Evolutionary conservation across 768 basidiomycete species (phyloP), one percentile per base, ranked within the genome.

Genomic region (Termitomyces sp.): DNA sequence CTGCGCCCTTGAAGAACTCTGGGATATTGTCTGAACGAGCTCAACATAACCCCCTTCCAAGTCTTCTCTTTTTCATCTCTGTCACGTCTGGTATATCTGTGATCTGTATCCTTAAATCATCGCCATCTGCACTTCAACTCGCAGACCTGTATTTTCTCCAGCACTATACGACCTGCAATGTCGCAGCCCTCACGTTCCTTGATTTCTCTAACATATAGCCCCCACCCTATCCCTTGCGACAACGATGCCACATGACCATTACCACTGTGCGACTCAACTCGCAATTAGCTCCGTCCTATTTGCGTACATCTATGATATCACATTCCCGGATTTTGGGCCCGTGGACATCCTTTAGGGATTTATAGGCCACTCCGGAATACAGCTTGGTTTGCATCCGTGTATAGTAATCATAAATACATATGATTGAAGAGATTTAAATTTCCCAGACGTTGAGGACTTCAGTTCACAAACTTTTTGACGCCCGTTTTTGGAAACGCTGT

Each of bases 1-100:
- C 68, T 93, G 92, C 66, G 87, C 90, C 4, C 75, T 96, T 54
- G 95, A 98, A 75, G 95, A 98, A 60, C 80, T 97, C 52, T 96
- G 94, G 94, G 92, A 94, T 69, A 86, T 97, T 66, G 81, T 94
- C 54, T 94, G 75, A 77, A 52, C 26, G 57, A 28, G 28, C 41
- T 51, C 47, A 54, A 47, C 33, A 50, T 49, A 12, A 59, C 34
- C 59, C 51, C 45, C 56, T n/a, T 39, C 13, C 24, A 26, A 28
- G 26, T 18, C 29, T 29, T 29, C 6, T 6, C 29, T 29, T 29
- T 26, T 56, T 28, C 18, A 42, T 53, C 31, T 47, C 48, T 57
- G 18, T 56, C 13, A 51, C 54, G 58, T 53, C 53, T 49, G 50
- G 51, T 39, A 51, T 51, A 10, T 36, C 24, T 51, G 45, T 55